A percentile compares a stretch with the other conserved stretches of the same genome.
Evolutionary conservation across 345 rosid species (phyloP).

Genomic region (Rhizophora apiculata): DNA sequence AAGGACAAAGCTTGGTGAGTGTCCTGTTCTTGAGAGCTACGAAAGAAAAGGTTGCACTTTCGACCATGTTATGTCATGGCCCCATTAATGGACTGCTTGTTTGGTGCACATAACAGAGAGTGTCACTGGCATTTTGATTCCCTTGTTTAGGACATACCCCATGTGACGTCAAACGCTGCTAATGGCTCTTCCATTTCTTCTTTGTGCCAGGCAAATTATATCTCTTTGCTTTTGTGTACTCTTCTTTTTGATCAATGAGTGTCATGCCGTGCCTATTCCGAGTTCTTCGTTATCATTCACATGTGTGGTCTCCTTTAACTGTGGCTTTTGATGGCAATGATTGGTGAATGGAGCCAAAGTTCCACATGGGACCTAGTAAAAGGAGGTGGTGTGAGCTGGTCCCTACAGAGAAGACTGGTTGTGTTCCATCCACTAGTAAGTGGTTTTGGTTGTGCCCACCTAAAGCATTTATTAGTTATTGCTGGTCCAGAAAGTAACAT

Average conservation of each 20-base stretch:
- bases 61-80: background rate
- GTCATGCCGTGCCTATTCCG: background rate
- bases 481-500: too few relatives aligned
- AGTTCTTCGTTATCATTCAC: background rate
- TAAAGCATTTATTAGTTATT: background rate
- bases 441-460: background rate
- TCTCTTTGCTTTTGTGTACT: background rate
- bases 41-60: background rate
- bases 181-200: background rate
- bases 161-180: constrained; percentile 12
- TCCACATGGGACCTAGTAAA: background rate
- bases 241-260: background rate
- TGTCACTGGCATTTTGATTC: background rate
- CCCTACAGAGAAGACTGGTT: background rate
- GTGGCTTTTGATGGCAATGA: background rate
- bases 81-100: too few relatives aligned
- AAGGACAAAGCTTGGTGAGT: too few relatives aligned
- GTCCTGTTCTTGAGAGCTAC: background rate
- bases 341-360: constrained; percentile 6
- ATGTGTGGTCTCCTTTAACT: constrained; percentile 18
- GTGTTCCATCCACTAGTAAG: background rate
- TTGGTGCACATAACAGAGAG: too few relatives aligned
- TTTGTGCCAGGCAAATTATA: background rate
- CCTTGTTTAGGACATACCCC: background rate
- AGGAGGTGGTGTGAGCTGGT: background rate